Evolutionary conservation across 2,329 filamentous ascomycete genomes (phyloP).

Genomic region (Fusarium siculi): DNA sequence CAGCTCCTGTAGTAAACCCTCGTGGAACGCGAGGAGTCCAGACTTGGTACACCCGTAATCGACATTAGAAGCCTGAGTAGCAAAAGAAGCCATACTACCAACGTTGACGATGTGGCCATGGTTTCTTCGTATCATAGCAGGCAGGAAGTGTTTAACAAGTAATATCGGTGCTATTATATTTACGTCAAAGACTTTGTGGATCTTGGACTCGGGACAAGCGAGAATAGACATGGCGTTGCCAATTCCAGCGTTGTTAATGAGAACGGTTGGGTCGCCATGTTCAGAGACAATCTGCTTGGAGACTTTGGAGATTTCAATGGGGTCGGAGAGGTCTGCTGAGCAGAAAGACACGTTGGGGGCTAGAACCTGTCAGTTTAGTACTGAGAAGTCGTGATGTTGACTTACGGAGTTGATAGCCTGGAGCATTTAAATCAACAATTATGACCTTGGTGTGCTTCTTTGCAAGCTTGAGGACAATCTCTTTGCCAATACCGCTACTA

Average conservation of each 20-base stretch:
- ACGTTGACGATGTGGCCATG: background rate
- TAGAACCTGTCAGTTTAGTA: background rate
- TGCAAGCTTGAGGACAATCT: background rate
- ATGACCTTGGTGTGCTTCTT: background rate
- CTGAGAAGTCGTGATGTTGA: background rate
- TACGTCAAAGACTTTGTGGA: background rate
- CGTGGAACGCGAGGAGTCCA: background rate
- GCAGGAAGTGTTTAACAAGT: background rate
- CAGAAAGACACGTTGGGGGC: background rate
- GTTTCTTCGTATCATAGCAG: background rate
- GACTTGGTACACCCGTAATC: background rate
- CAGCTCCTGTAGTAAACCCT: background rate
- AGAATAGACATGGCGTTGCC: background rate
- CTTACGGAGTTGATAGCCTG: background rate
- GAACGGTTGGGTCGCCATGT: background rate
- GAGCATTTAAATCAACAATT: background rate
- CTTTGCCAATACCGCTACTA: background rate
- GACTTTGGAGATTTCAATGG: background rate
- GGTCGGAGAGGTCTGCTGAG: background rate
- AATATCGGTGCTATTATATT: background rate
- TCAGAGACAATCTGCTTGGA: background rate
- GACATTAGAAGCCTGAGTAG: background rate
- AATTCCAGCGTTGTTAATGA: background rate
- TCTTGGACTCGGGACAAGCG: background rate
- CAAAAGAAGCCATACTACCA: background rate